A percentile compares a stretch with the other conserved stretches of the same genome.
These are phyloP conservation scores for Hypholoma sublateritium DNA, from an alignment of 768 basidiomycete genomes.

Conservation along the genomic window DNA sequence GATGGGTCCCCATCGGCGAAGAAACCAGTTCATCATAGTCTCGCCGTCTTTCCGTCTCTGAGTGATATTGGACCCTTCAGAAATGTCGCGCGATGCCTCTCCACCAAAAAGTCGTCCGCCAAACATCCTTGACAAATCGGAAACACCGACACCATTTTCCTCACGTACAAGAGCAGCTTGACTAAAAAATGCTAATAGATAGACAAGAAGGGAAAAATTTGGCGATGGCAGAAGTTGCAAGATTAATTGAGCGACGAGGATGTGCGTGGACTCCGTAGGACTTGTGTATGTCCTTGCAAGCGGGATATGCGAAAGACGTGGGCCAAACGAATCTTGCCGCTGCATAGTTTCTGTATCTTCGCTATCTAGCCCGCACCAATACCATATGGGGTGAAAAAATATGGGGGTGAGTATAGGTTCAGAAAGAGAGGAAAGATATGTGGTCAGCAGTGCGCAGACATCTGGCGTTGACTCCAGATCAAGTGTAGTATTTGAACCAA, in stretches of 20 bases:
- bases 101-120: slow-evolving; percentile 34
- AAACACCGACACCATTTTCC: slow-evolving; percentile 32
- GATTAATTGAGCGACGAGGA: slow-evolving; percentile 33
- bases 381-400: slow-evolving; percentile 30
- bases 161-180: slow-evolving; percentile 35
- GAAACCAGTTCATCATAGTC: slow-evolving; percentile 33
- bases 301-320: slow-evolving; percentile 15
- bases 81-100: neutral
- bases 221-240: slow-evolving; percentile 44
- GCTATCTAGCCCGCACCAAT: slow-evolving; percentile 30
- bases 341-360: slow-evolving; percentile 6
- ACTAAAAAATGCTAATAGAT: slow-evolving; percentile 44
- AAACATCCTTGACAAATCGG: slow-evolving; percentile 33
- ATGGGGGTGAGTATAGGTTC: slow-evolving; percentile 35
- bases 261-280: slow-evolving; percentile 18
- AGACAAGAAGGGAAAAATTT: slow-evolving; percentile 42
- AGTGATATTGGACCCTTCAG: neutral
- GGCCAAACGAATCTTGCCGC: slow-evolving; percentile 3
- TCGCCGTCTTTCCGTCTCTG: slow-evolving; percentile 17
- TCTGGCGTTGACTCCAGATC: slow-evolving; percentile 37
- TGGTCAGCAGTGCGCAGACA: slow-evolving; percentile 39
- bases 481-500: slow-evolving; percentile 28
- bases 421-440: slow-evolving; percentile 39
- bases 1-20: slow-evolving; percentile 31
- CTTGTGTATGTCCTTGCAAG: slow-evolving; percentile 18